Evolutionary conservation across 2,329 filamentous ascomycete genomes (phyloP).

Genomic region (Ophiostoma himal-ulmi): DNA sequence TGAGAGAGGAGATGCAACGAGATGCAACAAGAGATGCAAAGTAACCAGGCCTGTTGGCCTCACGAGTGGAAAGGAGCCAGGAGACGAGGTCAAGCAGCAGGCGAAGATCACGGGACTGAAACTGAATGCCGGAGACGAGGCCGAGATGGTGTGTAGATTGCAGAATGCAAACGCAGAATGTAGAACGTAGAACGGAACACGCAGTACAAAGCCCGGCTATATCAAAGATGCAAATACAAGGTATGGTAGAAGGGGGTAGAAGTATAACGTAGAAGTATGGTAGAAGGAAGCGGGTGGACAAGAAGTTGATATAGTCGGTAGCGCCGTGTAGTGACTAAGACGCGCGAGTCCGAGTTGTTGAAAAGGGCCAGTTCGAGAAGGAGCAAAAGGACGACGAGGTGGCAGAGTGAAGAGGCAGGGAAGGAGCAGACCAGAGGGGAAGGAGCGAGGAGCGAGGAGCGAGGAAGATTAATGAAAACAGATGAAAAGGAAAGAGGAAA

Average conservation of each 20-base stretch:
- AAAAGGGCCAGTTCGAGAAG: neutral
- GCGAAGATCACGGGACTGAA: constrained; percentile 16
- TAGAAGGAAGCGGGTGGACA: neutral
- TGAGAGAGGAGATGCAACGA: neutral
- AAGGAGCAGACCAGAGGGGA: neutral
- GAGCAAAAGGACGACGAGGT: neutral
- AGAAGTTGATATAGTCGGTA: constrained; percentile 4
- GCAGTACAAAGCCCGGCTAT: neutral
- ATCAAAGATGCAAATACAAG: neutral
- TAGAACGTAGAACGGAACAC: neutral
- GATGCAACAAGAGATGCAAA: neutral
- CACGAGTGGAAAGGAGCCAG: neutral
- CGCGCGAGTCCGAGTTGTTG: neutral
- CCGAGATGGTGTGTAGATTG: constrained; percentile 12
- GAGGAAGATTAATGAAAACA: neutral
- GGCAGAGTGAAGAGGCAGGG: neutral
- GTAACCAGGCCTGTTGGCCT: neutral
- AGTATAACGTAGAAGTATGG: neutral
- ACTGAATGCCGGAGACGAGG: constrained; percentile 8
- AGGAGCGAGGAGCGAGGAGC: neutral
- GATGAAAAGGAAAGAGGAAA: neutral
- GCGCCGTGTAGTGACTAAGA: constrained; percentile 9
- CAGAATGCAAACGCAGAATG: neutral
- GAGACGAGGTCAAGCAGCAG: neutral
- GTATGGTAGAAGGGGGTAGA: neutral